These are phyloP conservation scores for Kodamaea restingae DNA, from an alignment of 805 yeast genomes.

Conservation along the genomic window DNA sequence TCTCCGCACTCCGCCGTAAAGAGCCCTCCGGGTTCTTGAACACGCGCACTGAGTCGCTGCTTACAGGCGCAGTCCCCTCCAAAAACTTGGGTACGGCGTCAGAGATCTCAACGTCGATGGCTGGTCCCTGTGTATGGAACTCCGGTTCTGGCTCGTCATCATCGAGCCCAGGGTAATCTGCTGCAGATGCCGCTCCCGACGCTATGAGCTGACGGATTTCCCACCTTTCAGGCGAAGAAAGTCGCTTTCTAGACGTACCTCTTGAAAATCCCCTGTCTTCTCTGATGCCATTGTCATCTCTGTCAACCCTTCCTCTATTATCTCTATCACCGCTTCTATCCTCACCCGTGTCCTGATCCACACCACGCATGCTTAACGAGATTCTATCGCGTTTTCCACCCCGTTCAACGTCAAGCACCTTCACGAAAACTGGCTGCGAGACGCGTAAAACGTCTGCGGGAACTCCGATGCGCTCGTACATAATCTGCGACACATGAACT, in stretches of 20 bases:
- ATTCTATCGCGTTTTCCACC: conserved; percentile 19
- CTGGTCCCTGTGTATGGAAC: conserved; percentile 38
- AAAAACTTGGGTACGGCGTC: conserved; percentile 70
- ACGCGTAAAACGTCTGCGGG: conserved; percentile 56
- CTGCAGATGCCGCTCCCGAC: conserved; percentile 65
- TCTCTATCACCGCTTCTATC: conserved; percentile 17
- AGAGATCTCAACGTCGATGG: conserved; percentile 67
- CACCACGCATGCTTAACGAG: conserved; percentile 62
- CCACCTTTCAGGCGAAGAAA: conserved; percentile 89
- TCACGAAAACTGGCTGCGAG: conserved; percentile 63
- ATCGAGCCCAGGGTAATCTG: conserved; percentile 63
- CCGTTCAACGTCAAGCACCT: conserved; percentile 40
- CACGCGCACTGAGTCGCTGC: conserved; percentile 50
- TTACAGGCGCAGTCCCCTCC: conserved; percentile 47
- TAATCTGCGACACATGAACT: conserved; percentile 73
- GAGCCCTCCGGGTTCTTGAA: conserved; percentile 77
- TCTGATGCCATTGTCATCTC: background rate
- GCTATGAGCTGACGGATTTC: conserved; percentile 80
- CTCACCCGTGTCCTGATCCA: conserved; percentile 67
- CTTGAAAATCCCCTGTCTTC: too few relatives aligned
- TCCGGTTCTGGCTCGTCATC: conserved; percentile 21
- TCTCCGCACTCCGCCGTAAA: conserved; percentile 66
- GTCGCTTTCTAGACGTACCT: conserved; percentile 29
- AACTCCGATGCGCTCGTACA: conserved; percentile 45
- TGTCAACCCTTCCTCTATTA: conserved; percentile 11